These are phyloP conservation scores for Sinapis alba DNA, from an alignment of 441 rosid species.

Conservation along the genomic window DNA sequence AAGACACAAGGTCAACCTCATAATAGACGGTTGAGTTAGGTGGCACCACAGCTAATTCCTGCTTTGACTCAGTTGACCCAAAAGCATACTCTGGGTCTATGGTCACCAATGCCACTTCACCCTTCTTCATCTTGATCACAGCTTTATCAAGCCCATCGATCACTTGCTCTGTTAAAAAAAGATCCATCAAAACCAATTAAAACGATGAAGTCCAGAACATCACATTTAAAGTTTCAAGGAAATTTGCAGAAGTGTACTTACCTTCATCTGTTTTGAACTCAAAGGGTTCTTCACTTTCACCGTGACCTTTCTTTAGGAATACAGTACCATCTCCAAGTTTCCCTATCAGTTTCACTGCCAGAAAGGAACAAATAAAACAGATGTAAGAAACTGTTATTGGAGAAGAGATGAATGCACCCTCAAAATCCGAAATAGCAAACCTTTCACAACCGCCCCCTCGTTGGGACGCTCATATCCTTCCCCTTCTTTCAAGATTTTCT, in stretches of 20 bases:
- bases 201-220: background rate
- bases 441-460: constrained; percentile 77
- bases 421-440: constrained; percentile 35
- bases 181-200: background rate
- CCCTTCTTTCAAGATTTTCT: constrained; percentile 81
- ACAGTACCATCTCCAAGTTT: constrained; percentile 77
- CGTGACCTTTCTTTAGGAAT: constrained; percentile 72
- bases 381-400: background rate
- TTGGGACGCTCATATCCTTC: constrained; percentile 88
- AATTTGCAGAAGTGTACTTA: constrained; percentile 20
- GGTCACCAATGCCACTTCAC: constrained; percentile 69
- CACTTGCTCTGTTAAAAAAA: constrained; percentile 66
- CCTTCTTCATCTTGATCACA: constrained; percentile 77
- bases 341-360: constrained; percentile 76
- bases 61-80: constrained; percentile 59
- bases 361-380: background rate
- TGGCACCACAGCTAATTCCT: constrained; percentile 75
- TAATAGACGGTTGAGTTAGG: constrained; percentile 68
- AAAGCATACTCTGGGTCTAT: constrained; percentile 82
- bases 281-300: constrained; percentile 53
- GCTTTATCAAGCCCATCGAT: constrained; percentile 82
- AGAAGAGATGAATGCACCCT: background rate
- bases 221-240: background rate
- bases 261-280: constrained; percentile 88
- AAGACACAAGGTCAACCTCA: constrained; percentile 70